Percentiles rank a stretch among this genome's conserved stretches.
Evolutionary conservation across 2,329 filamentous ascomycete species (phyloP).

Genomic region (Venturia aucupariae): DNA sequence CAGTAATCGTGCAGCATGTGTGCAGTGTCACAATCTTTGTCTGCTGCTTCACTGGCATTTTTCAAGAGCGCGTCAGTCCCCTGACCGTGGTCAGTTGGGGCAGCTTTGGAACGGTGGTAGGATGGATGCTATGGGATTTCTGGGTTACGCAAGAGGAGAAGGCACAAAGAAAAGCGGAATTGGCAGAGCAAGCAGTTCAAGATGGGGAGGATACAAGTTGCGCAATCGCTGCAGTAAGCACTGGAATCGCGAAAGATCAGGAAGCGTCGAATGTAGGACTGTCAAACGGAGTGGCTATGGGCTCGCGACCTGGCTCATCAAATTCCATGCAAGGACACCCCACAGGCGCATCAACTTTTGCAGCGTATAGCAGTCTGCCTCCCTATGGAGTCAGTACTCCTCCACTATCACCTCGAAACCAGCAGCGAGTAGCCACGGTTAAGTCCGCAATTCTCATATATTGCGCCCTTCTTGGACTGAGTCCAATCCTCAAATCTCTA

Average conservation of each 20-base stretch:
- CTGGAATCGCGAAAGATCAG: conserved; percentile 4
- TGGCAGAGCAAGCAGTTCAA: conserved; percentile 20
- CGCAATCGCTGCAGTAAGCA: conserved; percentile 13
- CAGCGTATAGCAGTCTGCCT: conserved; percentile 26
- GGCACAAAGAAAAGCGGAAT: conserved; percentile 24
- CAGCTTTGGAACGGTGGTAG: conserved; percentile 70
- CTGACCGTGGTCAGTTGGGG: conserved; percentile 82
- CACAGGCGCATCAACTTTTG: conserved; percentile 34
- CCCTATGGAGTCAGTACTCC: conserved; percentile 29
- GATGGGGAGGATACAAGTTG: conserved; percentile 21
- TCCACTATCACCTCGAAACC: conserved; percentile 44
- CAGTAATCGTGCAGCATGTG: conserved; percentile 93
- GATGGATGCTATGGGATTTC: conserved; percentile 85
- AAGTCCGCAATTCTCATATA: conserved; percentile 93
- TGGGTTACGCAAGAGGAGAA: conserved; percentile 70
- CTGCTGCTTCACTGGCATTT: conserved; percentile 87
- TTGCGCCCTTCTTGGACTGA: conserved; percentile 81
- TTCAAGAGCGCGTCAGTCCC: conserved; percentile 76
- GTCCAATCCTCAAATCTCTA: conserved; percentile 93
- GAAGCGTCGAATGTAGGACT: conserved; percentile 15
- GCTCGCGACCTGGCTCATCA: conserved; percentile 17
- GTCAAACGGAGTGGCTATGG: conserved; percentile 29
- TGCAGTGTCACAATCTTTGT: conserved; percentile 92
- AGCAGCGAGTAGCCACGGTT: conserved; percentile 64
- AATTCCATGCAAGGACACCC: conserved; percentile 17